Conservation (phyloP, 2,329 filamentous ascomycete genomes). For the Venturiaceae sp. region DNA sequence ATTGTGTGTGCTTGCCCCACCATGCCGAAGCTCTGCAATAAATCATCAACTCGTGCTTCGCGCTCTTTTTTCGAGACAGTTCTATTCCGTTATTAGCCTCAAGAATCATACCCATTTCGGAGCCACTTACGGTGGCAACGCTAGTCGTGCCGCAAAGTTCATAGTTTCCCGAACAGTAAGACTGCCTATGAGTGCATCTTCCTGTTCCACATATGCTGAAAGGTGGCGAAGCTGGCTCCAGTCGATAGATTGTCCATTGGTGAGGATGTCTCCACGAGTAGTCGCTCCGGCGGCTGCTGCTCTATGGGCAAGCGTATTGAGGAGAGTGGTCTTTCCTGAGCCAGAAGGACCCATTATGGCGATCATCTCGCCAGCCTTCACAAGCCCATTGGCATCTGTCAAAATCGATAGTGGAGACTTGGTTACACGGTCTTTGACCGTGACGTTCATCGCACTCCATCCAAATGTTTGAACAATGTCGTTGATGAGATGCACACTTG, state of each 20-base stretch:
- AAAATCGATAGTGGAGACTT: constrained; percentile 56
- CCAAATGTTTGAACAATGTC: constrained; percentile 52
- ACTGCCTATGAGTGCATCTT: constrained; percentile 73
- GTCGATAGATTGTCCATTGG: constrained; percentile 53
- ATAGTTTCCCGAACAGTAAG: constrained; percentile 74
- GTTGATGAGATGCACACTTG: constrained; percentile 56
- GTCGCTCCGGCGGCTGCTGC: constrained; percentile 42
- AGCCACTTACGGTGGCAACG: constrained; percentile 37
- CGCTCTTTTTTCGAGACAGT: constrained; percentile 48
- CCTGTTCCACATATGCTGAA: constrained; percentile 76
- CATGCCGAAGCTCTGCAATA: constrained; percentile 66
- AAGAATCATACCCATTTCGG: too few relatives aligned
- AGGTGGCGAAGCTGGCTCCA: constrained; percentile 51
- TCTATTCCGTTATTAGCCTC: too few relatives aligned
- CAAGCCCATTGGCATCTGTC: constrained; percentile 50
- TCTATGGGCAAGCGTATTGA: constrained; percentile 67
- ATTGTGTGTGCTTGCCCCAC: constrained; percentile 58
- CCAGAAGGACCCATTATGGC: constrained; percentile 71
- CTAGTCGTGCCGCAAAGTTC: constrained; percentile 63
- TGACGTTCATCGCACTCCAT: constrained; percentile 59
- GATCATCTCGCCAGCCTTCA: constrained; percentile 61
- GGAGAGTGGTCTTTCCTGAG: constrained; percentile 72
- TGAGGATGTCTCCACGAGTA: constrained; percentile 43
- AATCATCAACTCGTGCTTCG: constrained; percentile 50
- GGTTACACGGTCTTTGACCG: constrained; percentile 60